Evolutionary conservation across 805 yeast species (phyloP), one percentile per base, ranked within the genome.

Genomic region (Vanderwaltozyma verrucispora): DNA sequence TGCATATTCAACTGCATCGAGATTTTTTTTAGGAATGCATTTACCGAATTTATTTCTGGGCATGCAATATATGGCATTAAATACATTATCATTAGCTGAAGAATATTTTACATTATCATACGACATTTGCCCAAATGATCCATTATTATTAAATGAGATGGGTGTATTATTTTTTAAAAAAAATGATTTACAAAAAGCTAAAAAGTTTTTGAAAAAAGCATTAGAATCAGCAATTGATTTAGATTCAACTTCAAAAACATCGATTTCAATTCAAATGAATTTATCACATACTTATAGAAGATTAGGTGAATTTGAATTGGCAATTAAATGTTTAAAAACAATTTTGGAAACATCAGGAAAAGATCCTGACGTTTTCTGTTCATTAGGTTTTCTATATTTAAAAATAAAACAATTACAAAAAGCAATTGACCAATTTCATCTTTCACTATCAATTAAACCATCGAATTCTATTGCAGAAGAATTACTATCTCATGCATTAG

Each of bases 1-100:
- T 39, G 97, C 97, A 0, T 92, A 88, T 60, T 88, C 97, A 2
- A 88, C 95, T 11, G 96, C 96, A 0, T 86, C 95, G 1, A 67
- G 96, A 43, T 69, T 88, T 30, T 92, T 92, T 51, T 87, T 88
- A 0, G 94, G 95, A 1, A 79, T 88, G 3, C 96, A 92, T 56
- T 62, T 88, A 33, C 97, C 98, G 2, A 77, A 82, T 51, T 63
- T 92, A 41, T 89, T 84, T 50, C 66, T 92, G 28, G 99, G 98
- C 1, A 92, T 92, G 96, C 97, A 92, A 63, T 89, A 92, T 57
- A 63, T 87, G 48, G 87, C 85, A 42, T 81, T 89, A 77, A 80
- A 79, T 55, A 87, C 88, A 48, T 66, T 83, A 33, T 72, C 78
- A 5, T 64, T 92, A 38, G 86, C 97, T 0, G 88, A 83, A 48